These are phyloP conservation scores for Talaromyces verruculosus DNA, from an alignment of 2,329 filamentous ascomycete genomes.

Conservation along the genomic window DNA sequence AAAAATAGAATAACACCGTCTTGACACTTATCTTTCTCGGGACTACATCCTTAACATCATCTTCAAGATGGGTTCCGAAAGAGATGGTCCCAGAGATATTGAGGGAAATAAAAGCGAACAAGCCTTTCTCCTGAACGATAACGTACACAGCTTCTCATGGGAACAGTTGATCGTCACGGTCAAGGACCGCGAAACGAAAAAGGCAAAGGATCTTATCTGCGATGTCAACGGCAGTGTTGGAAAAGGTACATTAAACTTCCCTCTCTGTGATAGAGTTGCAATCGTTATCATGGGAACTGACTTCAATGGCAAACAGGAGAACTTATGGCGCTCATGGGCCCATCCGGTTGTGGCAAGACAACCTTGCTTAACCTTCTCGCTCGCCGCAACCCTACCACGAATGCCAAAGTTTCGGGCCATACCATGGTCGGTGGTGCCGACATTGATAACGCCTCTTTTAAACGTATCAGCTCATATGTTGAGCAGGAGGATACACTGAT, in stretches of 20 bases:
- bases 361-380: conserved; percentile 80
- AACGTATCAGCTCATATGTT: conserved; percentile 71
- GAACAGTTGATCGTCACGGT: conserved; percentile 66
- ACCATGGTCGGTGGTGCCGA: conserved; percentile 64
- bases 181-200: conserved; percentile 66
- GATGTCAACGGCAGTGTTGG: conserved; percentile 63
- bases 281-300: not conserved
- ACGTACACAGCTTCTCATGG: conserved; percentile 67
- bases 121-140: conserved; percentile 53
- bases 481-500: conserved; percentile 87
- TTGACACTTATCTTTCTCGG: not conserved
- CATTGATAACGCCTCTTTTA: conserved; percentile 58
- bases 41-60: not conserved
- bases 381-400: conserved; percentile 56
- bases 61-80: not conserved
- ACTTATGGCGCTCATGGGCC: conserved; percentile 78
- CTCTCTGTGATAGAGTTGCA: not conserved
- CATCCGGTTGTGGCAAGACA: conserved; percentile 72
- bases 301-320: conserved; percentile 53
- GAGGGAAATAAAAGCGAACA: conserved; percentile 16
- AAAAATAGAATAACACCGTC: not conserved
- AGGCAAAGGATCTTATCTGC: conserved; percentile 63
- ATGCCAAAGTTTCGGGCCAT: conserved; percentile 54
- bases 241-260: conserved; percentile 49
- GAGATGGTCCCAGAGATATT: not conserved